Conservation (phyloP, 495 filamentous ascomycete genomes). For the Xylaria scruposa region DNA sequence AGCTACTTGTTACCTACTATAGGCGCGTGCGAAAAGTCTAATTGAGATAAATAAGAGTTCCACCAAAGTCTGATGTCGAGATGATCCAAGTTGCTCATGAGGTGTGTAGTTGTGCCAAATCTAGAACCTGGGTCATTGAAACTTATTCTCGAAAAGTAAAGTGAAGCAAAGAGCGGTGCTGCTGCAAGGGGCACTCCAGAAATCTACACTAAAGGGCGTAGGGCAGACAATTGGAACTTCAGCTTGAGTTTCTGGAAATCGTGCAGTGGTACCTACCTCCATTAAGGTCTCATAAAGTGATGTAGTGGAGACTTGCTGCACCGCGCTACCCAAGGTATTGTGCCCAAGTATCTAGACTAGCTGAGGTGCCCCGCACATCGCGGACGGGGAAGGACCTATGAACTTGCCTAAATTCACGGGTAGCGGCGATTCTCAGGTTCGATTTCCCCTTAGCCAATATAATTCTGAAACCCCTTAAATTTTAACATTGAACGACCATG, state of each 20-base stretch:
- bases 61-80: neutral
- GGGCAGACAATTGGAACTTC: slow-evolving; percentile 1
- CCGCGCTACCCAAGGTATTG: neutral
- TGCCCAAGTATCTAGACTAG: neutral
- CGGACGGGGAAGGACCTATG: slow-evolving; percentile 1
- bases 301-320: neutral
- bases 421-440: neutral
- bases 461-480: slow-evolving; percentile 15
- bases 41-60: neutral
- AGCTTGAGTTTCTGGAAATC: neutral
- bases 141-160: neutral
- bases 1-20: neutral
- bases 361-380: slow-evolving; percentile 2
- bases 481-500: neutral
- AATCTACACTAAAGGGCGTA: slow-evolving; percentile 4
- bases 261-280: neutral
- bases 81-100: neutral
- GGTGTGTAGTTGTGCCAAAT: neutral
- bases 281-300: no score
- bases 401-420: slow-evolving; percentile 4
- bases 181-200: slow-evolving; percentile 24
- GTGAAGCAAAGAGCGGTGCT: neutral
- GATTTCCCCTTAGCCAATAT: slow-evolving; percentile 8
- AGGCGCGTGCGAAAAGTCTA: neutral
- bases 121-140: neutral